A percentile compares a stretch with the other conserved stretches of the same genome.
Conservation (phyloP, 2,329 filamentous ascomycete genomes). For the Cadophora sp. region DNA sequence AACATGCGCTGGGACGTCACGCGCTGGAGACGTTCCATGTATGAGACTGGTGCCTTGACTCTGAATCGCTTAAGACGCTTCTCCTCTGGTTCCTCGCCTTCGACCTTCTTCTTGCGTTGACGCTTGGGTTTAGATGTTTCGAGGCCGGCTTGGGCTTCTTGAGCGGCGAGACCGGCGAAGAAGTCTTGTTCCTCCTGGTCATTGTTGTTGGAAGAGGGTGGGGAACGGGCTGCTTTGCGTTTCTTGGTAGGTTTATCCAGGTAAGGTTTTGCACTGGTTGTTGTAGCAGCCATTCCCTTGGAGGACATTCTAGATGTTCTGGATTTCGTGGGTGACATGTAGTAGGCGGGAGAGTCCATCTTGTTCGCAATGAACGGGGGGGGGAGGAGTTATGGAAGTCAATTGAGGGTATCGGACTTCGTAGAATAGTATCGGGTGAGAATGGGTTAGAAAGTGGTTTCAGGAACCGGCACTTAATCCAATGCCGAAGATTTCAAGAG, state of each 20-base stretch:
- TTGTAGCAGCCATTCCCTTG: background rate
- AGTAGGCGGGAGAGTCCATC: background rate
- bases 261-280: background rate
- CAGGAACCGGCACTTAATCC: background rate
- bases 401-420: background rate
- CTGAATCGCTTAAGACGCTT: slow-evolving; percentile 51
- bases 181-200: slow-evolving; percentile 23
- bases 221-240: slow-evolving; percentile 28
- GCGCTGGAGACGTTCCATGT: slow-evolving; percentile 54
- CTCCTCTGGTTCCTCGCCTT: slow-evolving; percentile 43
- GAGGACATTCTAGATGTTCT: background rate
- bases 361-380: background rate
- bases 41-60: slow-evolving; percentile 52
- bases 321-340: background rate
- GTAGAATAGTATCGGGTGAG: too few relatives aligned
- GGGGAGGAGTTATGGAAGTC: too few relatives aligned
- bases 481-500: background rate
- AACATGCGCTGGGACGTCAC: slow-evolving; percentile 62
- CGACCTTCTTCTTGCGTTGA: slow-evolving; percentile 28
- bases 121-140: slow-evolving; percentile 29
- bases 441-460: background rate
- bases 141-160: slow-evolving; percentile 28
- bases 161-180: slow-evolving; percentile 6
- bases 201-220: slow-evolving; percentile 25
- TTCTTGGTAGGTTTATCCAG: slow-evolving; percentile 22